phyloP scores from a whole-genome alignment of 2,329 filamentous ascomycete species.

The Colletotrichum nymphaeae region DNA sequence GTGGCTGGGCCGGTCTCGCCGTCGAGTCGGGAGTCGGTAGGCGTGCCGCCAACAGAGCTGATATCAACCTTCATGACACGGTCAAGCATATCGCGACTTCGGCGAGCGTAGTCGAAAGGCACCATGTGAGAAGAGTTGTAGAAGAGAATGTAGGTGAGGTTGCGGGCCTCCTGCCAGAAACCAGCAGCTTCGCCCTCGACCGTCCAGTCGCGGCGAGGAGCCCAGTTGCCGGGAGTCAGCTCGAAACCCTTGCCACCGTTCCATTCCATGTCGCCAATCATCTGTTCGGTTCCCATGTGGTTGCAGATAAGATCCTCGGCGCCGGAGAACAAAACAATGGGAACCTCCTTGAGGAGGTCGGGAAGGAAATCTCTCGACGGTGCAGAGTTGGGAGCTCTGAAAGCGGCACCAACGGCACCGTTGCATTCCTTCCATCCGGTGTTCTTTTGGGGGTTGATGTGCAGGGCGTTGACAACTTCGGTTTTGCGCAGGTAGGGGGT shows the following conservation, averaged over 20 bases:
- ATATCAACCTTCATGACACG: constrained; percentile 96
- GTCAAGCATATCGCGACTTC: constrained; percentile 95
- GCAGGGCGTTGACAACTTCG: constrained; percentile 84
- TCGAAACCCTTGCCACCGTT: constrained; percentile 94
- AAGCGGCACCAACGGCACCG: constrained; percentile 78
- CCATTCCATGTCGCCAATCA: constrained; percentile 93
- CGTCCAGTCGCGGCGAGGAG: constrained; percentile 92
- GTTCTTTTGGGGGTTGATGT: constrained; percentile 83
- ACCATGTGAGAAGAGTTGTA: constrained; percentile 99
- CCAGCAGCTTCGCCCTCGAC: constrained; percentile 91
- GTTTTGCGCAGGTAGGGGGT: constrained; percentile 85
- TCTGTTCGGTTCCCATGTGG: constrained; percentile 89
- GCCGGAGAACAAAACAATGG: constrained; percentile 90
- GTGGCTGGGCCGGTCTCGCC: constrained; percentile 85
- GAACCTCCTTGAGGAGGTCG: constrained; percentile 79
- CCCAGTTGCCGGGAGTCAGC: constrained; percentile 85
- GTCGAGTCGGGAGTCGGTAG: constrained; percentile 83
- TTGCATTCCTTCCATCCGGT: constrained; percentile 94
- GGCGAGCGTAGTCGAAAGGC: constrained; percentile 89
- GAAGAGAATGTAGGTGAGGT: constrained; percentile 94
- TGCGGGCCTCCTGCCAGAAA: constrained; percentile 94
- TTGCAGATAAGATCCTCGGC: constrained; percentile 97
- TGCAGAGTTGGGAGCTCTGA: constrained; percentile 76
- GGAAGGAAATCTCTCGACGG: constrained; percentile 83
- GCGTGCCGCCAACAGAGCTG: constrained; percentile 83